Percentiles rank a stretch among this genome's conserved stretches.
These are phyloP conservation scores for Podosphaera aphanis DNA, from an alignment of 2,329 filamentous ascomycete genomes.

Conservation along the genomic window DNA sequence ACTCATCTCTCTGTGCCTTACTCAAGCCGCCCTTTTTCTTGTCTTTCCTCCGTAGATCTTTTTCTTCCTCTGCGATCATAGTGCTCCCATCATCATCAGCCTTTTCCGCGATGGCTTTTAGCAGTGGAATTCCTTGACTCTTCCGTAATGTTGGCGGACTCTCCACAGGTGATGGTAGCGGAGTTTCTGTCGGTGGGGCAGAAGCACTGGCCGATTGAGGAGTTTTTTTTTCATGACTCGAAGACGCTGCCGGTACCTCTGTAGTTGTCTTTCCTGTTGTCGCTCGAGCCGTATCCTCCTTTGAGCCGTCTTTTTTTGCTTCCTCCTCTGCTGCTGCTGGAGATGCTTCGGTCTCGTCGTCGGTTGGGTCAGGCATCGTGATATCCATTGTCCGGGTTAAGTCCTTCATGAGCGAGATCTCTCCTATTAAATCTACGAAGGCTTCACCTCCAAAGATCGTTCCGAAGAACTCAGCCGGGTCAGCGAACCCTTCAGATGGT, in stretches of 20 bases:
- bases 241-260: not conserved
- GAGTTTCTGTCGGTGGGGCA: slow-evolving; percentile 11
- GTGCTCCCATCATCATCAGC: slow-evolving; percentile 54
- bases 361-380: slow-evolving; percentile 60
- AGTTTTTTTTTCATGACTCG: slow-evolving; percentile 2
- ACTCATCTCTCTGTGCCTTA: slow-evolving; percentile 82
- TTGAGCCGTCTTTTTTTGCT: slow-evolving; percentile 29
- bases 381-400: slow-evolving; percentile 97
- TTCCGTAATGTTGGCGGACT: slow-evolving; percentile 20
- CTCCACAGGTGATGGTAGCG: slow-evolving; percentile 14
- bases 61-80: slow-evolving; percentile 47
- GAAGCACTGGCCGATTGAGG: slow-evolving; percentile 2
- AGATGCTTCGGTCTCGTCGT: slow-evolving; percentile 32
- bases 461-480: slow-evolving; percentile 91
- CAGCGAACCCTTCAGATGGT: slow-evolving; percentile 77
- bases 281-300: slow-evolving; percentile 14
- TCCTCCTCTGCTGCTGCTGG: slow-evolving; percentile 30
- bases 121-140: slow-evolving; percentile 37
- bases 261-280: slow-evolving; percentile 2
- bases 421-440: slow-evolving; percentile 88
- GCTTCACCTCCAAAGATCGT: slow-evolving; percentile 96
- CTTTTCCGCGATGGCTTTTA: slow-evolving; percentile 71
- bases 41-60: slow-evolving; percentile 53
- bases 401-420: slow-evolving; percentile 97
- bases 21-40: slow-evolving; percentile 74